A percentile compares a stretch with the other conserved stretches of the same genome.
These are phyloP conservation scores for Solanum paucissectum DNA, from an alignment of 257 asterid species.

Conservation along the genomic window DNA sequence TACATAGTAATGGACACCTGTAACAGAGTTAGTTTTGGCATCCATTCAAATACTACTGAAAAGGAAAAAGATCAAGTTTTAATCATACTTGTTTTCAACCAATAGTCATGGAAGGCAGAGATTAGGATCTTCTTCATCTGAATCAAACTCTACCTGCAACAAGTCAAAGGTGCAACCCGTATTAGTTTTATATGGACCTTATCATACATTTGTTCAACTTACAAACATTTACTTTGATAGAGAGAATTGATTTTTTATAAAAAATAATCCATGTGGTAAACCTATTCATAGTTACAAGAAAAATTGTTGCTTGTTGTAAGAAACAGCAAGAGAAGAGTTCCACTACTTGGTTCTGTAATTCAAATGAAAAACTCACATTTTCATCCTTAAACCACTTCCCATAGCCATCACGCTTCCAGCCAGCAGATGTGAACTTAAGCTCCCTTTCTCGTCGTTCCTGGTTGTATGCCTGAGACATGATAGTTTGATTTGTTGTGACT, in stretches of 20 bases:
- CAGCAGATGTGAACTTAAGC: conserved; percentile 70
- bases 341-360: not conserved
- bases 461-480: conserved; percentile 1
- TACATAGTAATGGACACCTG: not conserved
- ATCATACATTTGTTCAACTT: not conserved
- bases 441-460: conserved; percentile 38
- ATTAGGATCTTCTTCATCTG: conserved; percentile 85
- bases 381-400: conserved; percentile 86
- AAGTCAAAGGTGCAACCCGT: not conserved
- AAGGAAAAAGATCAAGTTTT: not conserved
- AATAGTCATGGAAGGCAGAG: conserved; percentile 16
- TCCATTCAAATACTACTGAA: not conserved
- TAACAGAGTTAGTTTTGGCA: not conserved
- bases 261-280: not conserved
- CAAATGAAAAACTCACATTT: conserved; percentile 36
- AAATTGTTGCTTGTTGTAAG: not conserved
- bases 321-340: not conserved
- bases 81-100: not conserved
- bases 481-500: conserved; percentile 2
- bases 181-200: not conserved
- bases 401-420: conserved; percentile 67
- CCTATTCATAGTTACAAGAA: not conserved
- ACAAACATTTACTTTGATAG: not conserved
- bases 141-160: conserved; percentile 71
- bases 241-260: not conserved